Conservation (phyloP, 2,329 filamentous ascomycete species). For the Neophaeococcomyces aloes region DNA sequence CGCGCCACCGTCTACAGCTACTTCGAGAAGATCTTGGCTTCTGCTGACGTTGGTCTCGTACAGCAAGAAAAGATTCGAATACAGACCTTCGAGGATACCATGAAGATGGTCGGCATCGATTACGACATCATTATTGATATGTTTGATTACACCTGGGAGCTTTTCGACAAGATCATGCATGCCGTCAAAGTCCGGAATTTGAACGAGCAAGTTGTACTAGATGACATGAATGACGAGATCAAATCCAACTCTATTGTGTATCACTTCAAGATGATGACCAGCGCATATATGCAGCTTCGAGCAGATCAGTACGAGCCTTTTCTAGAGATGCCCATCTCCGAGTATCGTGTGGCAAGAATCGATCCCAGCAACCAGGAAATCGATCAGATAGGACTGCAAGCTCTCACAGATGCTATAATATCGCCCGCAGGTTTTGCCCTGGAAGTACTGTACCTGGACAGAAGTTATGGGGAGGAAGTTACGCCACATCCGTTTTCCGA, state of each 20-base stretch:
- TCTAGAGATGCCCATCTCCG: conserved; percentile 52
- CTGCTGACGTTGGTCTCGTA: conserved; percentile 54
- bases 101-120: conserved; percentile 59
- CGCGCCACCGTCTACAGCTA: conserved; percentile 93
- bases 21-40: conserved; percentile 70
- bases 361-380: conserved; percentile 73
- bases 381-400: conserved; percentile 74
- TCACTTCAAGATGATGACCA: conserved; percentile 69
- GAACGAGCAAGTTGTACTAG: conserved; percentile 47
- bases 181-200: conserved; percentile 48
- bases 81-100: conserved; percentile 57
- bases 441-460: conserved; percentile 84
- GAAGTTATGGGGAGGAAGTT: conserved; percentile 65
- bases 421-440: conserved; percentile 68
- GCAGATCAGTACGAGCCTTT: conserved; percentile 61
- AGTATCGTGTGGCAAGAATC: conserved; percentile 60
- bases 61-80: conserved; percentile 63
- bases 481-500: conserved; percentile 40
- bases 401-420: conserved; percentile 67
- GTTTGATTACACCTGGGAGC: conserved; percentile 59
- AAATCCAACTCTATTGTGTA: conserved; percentile 70
- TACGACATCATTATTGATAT: conserved; percentile 71
- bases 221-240: conserved; percentile 62
- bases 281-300: conserved; percentile 72
- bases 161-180: conserved; percentile 54